Percentiles rank a stretch among this genome's conserved stretches.
phyloP scores from a whole-genome alignment of 2,329 filamentous ascomycete genomes.

The Aspergillus fumigatiaffinis region DNA sequence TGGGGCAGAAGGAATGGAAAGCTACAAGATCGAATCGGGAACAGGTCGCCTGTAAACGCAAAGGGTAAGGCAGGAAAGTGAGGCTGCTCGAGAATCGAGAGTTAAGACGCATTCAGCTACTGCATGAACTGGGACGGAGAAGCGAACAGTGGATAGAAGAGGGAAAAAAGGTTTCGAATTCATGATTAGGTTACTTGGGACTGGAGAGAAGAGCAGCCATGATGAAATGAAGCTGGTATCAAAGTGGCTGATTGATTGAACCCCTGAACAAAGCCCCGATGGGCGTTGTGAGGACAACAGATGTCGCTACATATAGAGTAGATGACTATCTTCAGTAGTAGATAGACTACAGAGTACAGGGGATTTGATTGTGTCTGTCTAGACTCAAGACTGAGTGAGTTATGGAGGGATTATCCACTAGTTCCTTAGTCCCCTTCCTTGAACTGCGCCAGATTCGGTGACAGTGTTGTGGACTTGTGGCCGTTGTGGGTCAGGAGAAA shows the following conservation, averaged over 20 bases:
- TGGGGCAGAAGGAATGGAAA: background rate
- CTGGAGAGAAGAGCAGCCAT: background rate
- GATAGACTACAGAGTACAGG: background rate
- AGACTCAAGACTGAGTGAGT: no score
- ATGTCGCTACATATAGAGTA: background rate
- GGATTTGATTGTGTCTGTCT: background rate
- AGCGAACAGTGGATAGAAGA: background rate
- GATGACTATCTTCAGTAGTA: background rate
- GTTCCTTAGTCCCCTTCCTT: background rate
- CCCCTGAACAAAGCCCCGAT: background rate
- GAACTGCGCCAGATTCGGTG: background rate
- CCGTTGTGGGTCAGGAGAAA: background rate
- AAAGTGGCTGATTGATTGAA: background rate
- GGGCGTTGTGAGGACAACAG: background rate
- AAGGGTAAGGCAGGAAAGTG: constrained; percentile 8
- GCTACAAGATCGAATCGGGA: background rate
- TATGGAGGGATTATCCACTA: background rate
- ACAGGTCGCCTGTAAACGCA: background rate
- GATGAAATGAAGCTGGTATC: background rate
- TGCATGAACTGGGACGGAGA: background rate
- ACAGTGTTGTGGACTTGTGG: background rate
- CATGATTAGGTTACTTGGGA: background rate
- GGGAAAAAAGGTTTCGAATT: background rate
- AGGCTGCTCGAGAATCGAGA: constrained; percentile 7
- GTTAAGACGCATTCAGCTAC: background rate